A percentile compares a stretch with the other conserved stretches of the same genome.
phyloP scores from a whole-genome alignment of 2,329 filamentous ascomycete species.

The Coniella lustricola region DNA sequence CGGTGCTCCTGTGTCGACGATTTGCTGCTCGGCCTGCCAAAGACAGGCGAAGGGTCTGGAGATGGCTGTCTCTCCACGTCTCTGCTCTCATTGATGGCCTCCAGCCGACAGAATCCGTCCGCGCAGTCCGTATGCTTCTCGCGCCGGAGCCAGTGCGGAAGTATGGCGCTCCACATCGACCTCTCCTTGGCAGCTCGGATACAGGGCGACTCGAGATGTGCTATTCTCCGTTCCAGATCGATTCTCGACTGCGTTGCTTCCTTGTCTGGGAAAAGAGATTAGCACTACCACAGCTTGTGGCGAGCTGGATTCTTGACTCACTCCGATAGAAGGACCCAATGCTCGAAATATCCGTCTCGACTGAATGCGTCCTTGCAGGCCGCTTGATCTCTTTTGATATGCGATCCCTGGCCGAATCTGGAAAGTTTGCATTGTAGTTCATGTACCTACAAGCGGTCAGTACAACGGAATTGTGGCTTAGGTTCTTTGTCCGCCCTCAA shows the following conservation, averaged over 20 bases:
- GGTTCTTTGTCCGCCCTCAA: background rate
- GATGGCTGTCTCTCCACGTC: background rate
- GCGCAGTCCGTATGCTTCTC: background rate
- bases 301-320: background rate
- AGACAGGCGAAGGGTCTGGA: slow-evolving; percentile 10
- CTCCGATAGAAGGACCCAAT: background rate
- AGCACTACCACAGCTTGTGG: background rate
- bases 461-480: background rate
- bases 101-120: slow-evolving; percentile 1
- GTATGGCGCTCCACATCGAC: slow-evolving; percentile 3
- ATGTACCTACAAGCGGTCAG: slow-evolving; percentile 31
- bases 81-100: background rate
- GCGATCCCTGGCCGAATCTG: slow-evolving; percentile 13
- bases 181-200: background rate
- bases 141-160: background rate
- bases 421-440: slow-evolving; percentile 33
- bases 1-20: slow-evolving; percentile 20
- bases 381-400: background rate
- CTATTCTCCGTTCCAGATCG: slow-evolving; percentile 10
- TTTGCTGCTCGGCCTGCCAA: slow-evolving; percentile 23
- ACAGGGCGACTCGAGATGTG: slow-evolving; percentile 13
- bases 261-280: slow-evolving; percentile 1
- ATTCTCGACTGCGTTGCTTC: slow-evolving; percentile 10
- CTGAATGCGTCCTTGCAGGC: background rate
- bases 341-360: background rate